Evolutionary conservation across 2,329 filamentous ascomycete species (phyloP).

Genomic region (Phialophora macrospora): DNA sequence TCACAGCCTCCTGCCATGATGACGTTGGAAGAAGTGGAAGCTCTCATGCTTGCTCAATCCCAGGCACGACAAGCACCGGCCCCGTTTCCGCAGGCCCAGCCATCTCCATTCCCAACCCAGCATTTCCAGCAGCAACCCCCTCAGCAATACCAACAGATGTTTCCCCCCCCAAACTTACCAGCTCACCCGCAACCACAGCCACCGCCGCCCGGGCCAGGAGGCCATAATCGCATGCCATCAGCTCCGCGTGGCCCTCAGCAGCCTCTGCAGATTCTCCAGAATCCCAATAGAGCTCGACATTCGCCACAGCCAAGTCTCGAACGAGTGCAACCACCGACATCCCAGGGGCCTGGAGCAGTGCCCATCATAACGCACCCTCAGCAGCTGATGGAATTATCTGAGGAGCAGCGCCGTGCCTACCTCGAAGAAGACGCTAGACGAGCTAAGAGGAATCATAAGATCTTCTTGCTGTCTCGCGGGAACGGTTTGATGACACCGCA

Average conservation of each 20-base stretch:
- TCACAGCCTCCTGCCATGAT: constrained; percentile 65
- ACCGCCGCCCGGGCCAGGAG: constrained; percentile 44
- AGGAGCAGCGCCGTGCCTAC: constrained; percentile 82
- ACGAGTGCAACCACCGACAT: constrained; percentile 35
- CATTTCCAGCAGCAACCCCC: constrained; percentile 44
- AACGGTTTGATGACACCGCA: constrained; percentile 99
- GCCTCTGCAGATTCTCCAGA: constrained; percentile 78
- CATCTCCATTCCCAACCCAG: constrained; percentile 37
- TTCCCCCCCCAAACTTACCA: constrained; percentile 14
- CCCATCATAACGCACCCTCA: constrained; percentile 70
- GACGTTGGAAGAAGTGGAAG: constrained; percentile 96
- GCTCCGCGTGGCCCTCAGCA: constrained; percentile 47
- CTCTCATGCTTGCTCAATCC: constrained; percentile 71
- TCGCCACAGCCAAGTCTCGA: constrained; percentile 46
- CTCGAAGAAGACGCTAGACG: constrained; percentile 90
- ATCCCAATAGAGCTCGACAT: constrained; percentile 68
- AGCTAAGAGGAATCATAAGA: constrained; percentile 98
- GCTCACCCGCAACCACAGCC: constrained; percentile 43
- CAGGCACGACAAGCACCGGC: constrained; percentile 14
- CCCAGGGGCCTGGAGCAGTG: constrained; percentile 45
- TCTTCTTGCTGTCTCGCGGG: constrained; percentile 87
- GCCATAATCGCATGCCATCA: constrained; percentile 41
- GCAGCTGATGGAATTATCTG: constrained; percentile 75
- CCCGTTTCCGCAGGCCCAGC: constrained; percentile 44
- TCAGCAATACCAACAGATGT: constrained; percentile 22